phyloP scores from a whole-genome alignment of 495 filamentous ascomycete species.

The Aspergillus biplanus region DNA sequence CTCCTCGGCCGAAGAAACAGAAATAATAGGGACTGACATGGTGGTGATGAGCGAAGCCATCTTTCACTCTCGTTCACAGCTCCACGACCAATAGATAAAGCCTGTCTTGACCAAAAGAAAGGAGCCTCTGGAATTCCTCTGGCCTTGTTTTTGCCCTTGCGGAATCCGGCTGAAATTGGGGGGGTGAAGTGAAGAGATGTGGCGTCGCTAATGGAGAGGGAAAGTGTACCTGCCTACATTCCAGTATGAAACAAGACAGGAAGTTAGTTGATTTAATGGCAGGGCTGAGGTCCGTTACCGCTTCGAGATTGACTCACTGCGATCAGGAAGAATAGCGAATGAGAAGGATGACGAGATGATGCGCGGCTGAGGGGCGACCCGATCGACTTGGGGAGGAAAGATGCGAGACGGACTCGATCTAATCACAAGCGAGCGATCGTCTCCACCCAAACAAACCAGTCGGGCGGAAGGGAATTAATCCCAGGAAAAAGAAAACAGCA shows the following conservation, averaged over 20 bases:
- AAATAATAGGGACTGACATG: conserved; percentile 62
- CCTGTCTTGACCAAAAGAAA: conserved; percentile 4
- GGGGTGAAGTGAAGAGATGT: conserved; percentile 1
- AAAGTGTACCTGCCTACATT: conserved; percentile 26
- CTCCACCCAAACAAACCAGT: not conserved
- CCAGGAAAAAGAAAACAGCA: not conserved
- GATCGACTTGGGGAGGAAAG: not conserved
- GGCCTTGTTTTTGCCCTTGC: conserved; percentile 13
- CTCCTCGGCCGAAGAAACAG: conserved; percentile 38
- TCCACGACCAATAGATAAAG: conserved; percentile 10
- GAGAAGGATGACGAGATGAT: not conserved
- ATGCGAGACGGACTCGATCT: not conserved
- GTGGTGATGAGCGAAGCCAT: conserved; percentile 74
- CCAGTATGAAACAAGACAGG: conserved; percentile 8
- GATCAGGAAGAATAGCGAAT: not conserved
- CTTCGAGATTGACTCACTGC: conserved; percentile 15
- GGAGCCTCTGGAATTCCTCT: conserved; percentile 12
- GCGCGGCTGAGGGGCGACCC: conserved; percentile 2
- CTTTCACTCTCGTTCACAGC: conserved; percentile 18
- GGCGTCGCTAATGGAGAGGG: conserved; percentile 8
- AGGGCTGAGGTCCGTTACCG: not conserved
- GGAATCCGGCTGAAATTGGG: conserved; percentile 6
- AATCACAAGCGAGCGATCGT: not conserved
- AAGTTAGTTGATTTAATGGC: not conserved
- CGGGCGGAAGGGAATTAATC: not conserved